Percentiles rank a stretch among this genome's conserved stretches.
These are phyloP conservation scores for Eucalyptus sp. DNA, from an alignment of 345 rosid genomes.

Conservation along the genomic window DNA sequence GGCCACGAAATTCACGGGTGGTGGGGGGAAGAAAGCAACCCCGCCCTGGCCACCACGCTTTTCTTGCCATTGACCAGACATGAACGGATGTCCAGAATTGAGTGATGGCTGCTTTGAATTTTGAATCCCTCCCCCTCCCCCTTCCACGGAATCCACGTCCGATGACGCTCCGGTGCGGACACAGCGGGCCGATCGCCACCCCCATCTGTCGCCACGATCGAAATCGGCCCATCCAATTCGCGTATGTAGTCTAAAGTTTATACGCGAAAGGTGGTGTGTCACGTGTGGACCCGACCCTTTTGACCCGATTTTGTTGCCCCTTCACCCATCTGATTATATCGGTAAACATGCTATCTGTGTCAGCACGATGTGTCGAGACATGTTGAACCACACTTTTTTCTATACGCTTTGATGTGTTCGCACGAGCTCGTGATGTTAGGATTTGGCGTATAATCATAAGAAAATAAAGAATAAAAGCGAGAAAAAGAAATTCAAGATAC, in stretches of 20 bases:
- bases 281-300: background rate
- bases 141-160: background rate
- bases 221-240: background rate
- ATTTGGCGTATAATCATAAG: too few species aligned
- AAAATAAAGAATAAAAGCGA: too few species aligned
- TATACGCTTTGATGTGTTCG: background rate
- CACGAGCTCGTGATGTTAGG: background rate
- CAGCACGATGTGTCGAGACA: background rate
- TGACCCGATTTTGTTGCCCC: background rate
- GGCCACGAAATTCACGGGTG: background rate
- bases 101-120: background rate
- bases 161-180: background rate
- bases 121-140: background rate
- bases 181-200: background rate
- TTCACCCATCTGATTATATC: background rate
- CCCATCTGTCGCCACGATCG: background rate
- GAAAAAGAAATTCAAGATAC: too few species aligned
- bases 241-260: background rate
- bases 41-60: background rate
- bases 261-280: too few species aligned
- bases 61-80: background rate
- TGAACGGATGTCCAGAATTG: background rate
- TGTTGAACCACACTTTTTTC: background rate
- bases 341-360: too few species aligned
- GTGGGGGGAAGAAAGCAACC: background rate